These are phyloP conservation scores for Xylaria arbuscula DNA, from an alignment of 2,329 filamentous ascomycete genomes.

Conservation along the genomic window DNA sequence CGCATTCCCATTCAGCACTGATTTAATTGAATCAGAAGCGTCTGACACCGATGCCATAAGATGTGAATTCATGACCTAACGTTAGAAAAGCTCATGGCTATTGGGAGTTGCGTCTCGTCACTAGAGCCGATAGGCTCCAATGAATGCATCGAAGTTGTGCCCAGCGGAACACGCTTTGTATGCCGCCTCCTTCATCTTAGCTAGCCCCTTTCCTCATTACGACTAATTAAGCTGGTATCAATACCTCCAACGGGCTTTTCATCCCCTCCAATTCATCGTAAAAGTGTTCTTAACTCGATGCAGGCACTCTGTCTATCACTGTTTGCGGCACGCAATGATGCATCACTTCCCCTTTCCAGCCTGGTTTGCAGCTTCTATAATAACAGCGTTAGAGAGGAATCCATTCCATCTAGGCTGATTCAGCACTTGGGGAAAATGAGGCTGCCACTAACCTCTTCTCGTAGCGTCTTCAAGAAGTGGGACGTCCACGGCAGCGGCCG, in stretches of 20 bases:
- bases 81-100: background rate
- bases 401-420: background rate
- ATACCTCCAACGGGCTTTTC: background rate
- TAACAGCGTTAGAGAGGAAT: conserved; percentile 4
- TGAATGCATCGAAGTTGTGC: background rate
- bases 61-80: conserved; percentile 10
- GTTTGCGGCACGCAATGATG: background rate
- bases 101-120: background rate
- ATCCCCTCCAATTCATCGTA: background rate
- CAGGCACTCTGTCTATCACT: background rate
- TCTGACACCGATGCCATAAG: background rate
- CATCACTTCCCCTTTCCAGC: conserved; percentile 65
- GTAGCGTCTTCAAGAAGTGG: conserved; percentile 91
- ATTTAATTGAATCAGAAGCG: background rate
- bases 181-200: background rate
- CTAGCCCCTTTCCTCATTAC: background rate
- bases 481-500: conserved; percentile 83
- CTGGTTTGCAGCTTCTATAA: conserved; percentile 67
- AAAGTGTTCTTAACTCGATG: background rate
- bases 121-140: background rate
- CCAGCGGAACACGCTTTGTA: background rate
- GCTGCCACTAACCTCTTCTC: conserved; percentile 71
- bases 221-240: conserved; percentile 2
- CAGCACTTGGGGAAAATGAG: background rate
- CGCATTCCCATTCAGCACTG: background rate